These are phyloP conservation scores for Pleurotus pulmonarius DNA, from an alignment of 768 basidiomycete genomes.

Conservation along the genomic window DNA sequence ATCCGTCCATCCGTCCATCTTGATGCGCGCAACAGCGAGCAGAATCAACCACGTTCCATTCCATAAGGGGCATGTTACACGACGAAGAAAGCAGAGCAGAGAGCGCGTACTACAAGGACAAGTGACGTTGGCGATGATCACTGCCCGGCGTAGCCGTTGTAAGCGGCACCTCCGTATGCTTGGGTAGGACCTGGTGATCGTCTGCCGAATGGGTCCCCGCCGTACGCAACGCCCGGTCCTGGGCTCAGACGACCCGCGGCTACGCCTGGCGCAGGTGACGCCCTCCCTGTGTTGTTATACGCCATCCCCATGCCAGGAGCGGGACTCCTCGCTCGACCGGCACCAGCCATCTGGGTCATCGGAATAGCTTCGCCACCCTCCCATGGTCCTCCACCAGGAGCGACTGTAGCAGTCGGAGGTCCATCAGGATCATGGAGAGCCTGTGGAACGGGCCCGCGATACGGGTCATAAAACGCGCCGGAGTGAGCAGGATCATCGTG, in stretches of 20 bases:
- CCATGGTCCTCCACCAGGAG: neutral
- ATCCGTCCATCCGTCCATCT: no score
- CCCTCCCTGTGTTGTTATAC: constrained; percentile 27
- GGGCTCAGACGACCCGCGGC: constrained; percentile 16
- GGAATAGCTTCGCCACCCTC: constrained; percentile 63
- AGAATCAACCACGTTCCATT: no score
- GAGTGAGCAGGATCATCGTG: constrained; percentile 57
- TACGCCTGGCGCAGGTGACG: constrained; percentile 12
- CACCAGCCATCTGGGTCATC: constrained; percentile 61
- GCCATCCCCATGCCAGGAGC: constrained; percentile 31
- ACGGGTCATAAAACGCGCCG: constrained; percentile 70
- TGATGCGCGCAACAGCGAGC: no score
- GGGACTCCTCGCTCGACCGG: constrained; percentile 29
- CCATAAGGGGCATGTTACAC: no score
- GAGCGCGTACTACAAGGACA: no score
- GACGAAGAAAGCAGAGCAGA: no score
- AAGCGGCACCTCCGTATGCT: constrained; percentile 31
- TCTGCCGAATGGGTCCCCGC: constrained; percentile 7
- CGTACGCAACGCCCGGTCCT: constrained; percentile 7
- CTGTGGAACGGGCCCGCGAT: constrained; percentile 70
- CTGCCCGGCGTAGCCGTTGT: constrained; percentile 32
- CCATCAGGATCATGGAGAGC: constrained; percentile 46
- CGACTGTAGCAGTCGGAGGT: constrained; percentile 12
- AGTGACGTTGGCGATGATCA: neutral
- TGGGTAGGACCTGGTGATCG: constrained; percentile 42